These are phyloP conservation scores for Pneumocystis carinii DNA, from an alignment of 1,139 yeast species.

Conservation along the genomic window DNA sequence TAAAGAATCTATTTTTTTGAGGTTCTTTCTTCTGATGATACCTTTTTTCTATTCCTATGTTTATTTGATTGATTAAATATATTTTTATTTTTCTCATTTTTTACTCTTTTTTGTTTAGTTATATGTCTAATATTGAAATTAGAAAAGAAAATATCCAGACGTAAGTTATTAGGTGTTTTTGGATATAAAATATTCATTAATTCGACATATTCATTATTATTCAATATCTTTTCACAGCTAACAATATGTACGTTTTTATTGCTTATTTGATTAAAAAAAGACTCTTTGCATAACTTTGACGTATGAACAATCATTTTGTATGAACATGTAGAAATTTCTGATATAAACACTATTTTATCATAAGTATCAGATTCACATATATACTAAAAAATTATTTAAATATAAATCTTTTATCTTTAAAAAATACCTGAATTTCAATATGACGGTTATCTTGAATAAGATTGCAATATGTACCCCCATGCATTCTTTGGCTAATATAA, in stretches of 20 bases:
- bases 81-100: background rate
- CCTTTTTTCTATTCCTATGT: background rate
- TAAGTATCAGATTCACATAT: constrained; percentile 37
- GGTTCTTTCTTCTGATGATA: too few relatives aligned
- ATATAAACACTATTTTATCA: constrained; percentile 31
- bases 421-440: constrained; percentile 44
- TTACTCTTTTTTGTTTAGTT: background rate
- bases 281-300: constrained; percentile 43
- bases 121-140: background rate
- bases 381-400: background rate
- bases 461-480: constrained; percentile 59
- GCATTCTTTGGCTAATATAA: constrained; percentile 39
- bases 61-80: background rate
- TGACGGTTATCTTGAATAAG: constrained; percentile 48
- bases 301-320: constrained; percentile 48
- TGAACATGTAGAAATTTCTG: constrained; percentile 59
- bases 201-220: constrained; percentile 4
- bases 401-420: background rate
- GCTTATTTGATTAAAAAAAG: constrained; percentile 33
- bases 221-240: constrained; percentile 29
- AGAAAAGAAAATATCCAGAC: background rate
- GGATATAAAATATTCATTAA: constrained; percentile 6
- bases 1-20: too few relatives aligned
- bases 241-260: constrained; percentile 31
- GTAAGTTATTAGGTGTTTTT: constrained; percentile 2